A percentile compares a stretch with the other conserved stretches of the same genome.
Evolutionary conservation across 2,329 filamentous ascomycete genomes (phyloP).

Genomic region (Fusarium irregulare): DNA sequence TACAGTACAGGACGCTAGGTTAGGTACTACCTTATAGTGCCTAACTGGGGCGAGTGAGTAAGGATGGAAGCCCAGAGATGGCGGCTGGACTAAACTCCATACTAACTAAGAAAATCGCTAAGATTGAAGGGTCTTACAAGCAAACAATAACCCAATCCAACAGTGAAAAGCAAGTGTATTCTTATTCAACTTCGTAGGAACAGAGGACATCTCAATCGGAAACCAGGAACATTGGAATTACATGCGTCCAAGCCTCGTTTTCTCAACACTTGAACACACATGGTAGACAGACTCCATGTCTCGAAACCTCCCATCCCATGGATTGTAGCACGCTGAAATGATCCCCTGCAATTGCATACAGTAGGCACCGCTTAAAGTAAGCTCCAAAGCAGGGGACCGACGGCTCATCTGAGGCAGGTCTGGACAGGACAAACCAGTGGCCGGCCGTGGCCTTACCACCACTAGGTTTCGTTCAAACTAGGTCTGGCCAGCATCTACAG

Average conservation of each 20-base stretch:
- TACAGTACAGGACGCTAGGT: not conserved
- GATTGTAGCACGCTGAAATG: constrained; percentile 18
- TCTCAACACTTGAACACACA: not conserved
- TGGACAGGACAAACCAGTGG: constrained; percentile 8
- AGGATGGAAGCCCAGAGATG: not conserved
- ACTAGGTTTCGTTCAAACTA: not conserved
- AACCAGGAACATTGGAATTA: constrained; percentile 17
- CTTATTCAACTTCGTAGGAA: not conserved
- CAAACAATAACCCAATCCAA: not conserved
- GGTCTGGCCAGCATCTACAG: constrained; percentile 8
- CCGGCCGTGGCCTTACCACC: not conserved
- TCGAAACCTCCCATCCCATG: constrained; percentile 13
- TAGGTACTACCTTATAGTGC: not conserved
- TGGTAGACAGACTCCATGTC: constrained; percentile 24
- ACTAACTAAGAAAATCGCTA: not conserved
- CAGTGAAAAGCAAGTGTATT: not conserved
- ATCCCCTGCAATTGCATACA: constrained; percentile 21
- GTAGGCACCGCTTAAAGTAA: constrained; percentile 7
- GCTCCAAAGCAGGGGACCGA: constrained; percentile 13
- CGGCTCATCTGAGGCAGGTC: constrained; percentile 4
- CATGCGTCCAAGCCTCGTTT: constrained; percentile 19
- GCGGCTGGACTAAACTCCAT: not conserved
- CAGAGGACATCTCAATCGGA: constrained; percentile 4
- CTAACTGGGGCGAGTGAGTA: not conserved
- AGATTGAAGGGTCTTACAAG: not conserved